These are phyloP conservation scores for Lachancea meyersii DNA, from an alignment of 805 yeast species.

Conservation along the genomic window DNA sequence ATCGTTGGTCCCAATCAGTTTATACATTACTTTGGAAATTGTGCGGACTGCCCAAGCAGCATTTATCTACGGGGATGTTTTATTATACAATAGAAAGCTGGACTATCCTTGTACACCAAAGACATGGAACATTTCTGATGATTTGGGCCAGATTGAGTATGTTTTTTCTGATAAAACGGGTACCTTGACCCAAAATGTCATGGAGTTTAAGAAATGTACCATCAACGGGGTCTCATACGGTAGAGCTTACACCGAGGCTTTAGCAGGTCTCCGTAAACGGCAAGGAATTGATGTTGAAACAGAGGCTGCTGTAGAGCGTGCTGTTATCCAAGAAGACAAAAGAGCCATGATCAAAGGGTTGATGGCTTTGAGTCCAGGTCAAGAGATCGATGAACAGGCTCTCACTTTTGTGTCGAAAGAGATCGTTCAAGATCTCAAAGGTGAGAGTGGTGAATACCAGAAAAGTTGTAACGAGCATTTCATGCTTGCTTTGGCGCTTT, in stretches of 20 bases:
- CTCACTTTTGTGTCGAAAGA: constrained; percentile 64
- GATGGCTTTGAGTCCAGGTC: constrained; percentile 34
- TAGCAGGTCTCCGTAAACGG: constrained; percentile 70
- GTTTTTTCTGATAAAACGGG: constrained; percentile 83
- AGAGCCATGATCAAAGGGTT: constrained; percentile 50
- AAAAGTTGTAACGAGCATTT: constrained; percentile 61
- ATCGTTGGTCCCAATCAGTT: constrained; percentile 75
- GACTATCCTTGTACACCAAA: constrained; percentile 83
- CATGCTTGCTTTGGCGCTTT: constrained; percentile 67
- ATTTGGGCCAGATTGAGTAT: constrained; percentile 79
- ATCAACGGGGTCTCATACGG: constrained; percentile 71
- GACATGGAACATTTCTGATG: constrained; percentile 82
- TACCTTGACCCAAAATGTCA: constrained; percentile 73
- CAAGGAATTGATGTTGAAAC: constrained; percentile 69
- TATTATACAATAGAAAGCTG: constrained; percentile 59
- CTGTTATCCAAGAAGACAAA: constrained; percentile 51
- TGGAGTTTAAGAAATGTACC: constrained; percentile 81
- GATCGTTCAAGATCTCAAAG: constrained; percentile 56
- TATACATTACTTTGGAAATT: constrained; percentile 75
- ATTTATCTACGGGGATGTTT: constrained; percentile 69
- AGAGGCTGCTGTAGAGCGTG: constrained; percentile 48
- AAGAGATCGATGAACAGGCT: constrained; percentile 48
- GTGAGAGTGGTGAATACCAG: constrained; percentile 41
- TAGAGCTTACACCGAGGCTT: constrained; percentile 75
- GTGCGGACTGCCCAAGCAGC: constrained; percentile 77